Evolutionary conservation across 495 filamentous ascomycete genomes (phyloP), one percentile per base, ranked within the genome.

Genomic region (Neurospora africana): DNA sequence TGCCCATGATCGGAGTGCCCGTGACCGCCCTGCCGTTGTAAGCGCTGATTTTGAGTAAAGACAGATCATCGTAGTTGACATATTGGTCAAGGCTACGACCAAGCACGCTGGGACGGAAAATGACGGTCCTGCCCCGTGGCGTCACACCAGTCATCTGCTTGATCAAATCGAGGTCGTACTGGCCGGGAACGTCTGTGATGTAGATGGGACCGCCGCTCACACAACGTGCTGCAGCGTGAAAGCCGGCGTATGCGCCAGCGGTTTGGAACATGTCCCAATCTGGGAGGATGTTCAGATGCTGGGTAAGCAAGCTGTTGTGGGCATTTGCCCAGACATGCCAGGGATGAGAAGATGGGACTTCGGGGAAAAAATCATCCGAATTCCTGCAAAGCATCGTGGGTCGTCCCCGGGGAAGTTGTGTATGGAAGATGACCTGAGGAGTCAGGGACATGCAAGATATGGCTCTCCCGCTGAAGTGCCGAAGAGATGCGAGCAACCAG

Each of bases 221-320:
- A 79, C 93, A 97, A 19, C 95, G 86, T 13, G 93, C 94, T 13
- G 95, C 93, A 37, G 92, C 95, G 70, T 99, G 95, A 81, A 94
- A 95, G 0, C 85, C 86, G 2, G 90, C 90, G 75, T 91, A 95
- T 3, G 86, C 83, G 76, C 95, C 92, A 19, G 81, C 79, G 2
- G 95, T 97, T 78, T 99, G 95, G 80, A 99, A 99, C 95, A 99
- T 98, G 80, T 98, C 95, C 95, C 95, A 99, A 80, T 99, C 95
- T 0, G 94, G 94, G 2, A 87, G 75, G 15, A 83, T 68, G 71
- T 86, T 84, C 21, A 88, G 76, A 71, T 87, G 84, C 68, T 85
- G 84, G 2, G 94, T 95, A 23, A 97, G 84, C 17, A 97, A 85
- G n/a, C 91, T 83, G 78, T 96, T 98, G 80, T 98, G 92, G 3